Conservation (phyloP, 2,329 filamentous ascomycete species). For the Arachnomyces sp. region DNA sequence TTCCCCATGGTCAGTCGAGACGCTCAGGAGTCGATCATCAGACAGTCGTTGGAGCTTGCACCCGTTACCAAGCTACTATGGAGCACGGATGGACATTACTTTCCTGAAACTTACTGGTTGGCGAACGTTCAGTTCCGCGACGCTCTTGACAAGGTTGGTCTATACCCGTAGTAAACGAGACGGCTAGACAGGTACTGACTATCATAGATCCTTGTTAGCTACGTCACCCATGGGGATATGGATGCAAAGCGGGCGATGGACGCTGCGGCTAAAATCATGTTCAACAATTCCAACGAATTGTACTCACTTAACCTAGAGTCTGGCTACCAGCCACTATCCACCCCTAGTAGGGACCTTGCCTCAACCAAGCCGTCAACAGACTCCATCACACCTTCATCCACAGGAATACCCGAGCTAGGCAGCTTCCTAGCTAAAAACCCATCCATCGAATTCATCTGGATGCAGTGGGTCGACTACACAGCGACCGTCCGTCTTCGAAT, state of each 20-base stretch:
- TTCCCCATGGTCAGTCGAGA: conserved; percentile 70
- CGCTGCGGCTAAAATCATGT: conserved; percentile 60
- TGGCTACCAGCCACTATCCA: conserved; percentile 1
- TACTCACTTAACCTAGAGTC: conserved; percentile 51
- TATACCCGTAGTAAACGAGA: not conserved
- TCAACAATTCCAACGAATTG: conserved; percentile 67
- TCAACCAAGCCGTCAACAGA: conserved; percentile 6
- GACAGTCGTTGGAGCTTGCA: conserved; percentile 65
- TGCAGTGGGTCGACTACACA: conserved; percentile 76
- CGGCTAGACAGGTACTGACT: not conserved
- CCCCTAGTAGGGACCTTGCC: conserved; percentile 1
- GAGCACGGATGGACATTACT: conserved; percentile 73
- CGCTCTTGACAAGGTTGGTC: conserved; percentile 55
- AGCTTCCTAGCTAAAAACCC: conserved; percentile 44
- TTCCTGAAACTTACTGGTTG: conserved; percentile 68
- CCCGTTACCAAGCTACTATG: conserved; percentile 69
- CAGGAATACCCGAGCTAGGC: conserved; percentile 25
- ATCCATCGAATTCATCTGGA: conserved; percentile 56
- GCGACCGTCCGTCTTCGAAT: conserved; percentile 58
- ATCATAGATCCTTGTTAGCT: conserved; percentile 54
- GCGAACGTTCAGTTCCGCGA: conserved; percentile 65
- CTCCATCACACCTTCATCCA: conserved; percentile 5
- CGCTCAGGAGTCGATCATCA: conserved; percentile 62
- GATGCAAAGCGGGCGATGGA: conserved; percentile 53
- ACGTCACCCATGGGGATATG: conserved; percentile 56